Evolutionary conservation across 306 rosid genomes (phyloP).

Genomic region (Cucumis cinereus): DNA sequence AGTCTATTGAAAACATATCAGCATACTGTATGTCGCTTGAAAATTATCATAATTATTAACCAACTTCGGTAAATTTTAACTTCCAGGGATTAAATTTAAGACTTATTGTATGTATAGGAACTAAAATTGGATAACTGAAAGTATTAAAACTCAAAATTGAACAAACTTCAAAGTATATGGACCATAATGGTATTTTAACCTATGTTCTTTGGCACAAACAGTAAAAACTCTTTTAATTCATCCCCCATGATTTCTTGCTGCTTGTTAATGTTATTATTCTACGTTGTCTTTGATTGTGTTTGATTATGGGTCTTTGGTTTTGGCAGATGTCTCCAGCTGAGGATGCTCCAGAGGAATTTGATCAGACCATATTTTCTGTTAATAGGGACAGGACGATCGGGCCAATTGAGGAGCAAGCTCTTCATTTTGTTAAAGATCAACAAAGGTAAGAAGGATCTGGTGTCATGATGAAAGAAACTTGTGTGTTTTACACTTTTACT

Average conservation of each 20-base stretch:
- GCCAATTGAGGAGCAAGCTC: constrained; percentile 50
- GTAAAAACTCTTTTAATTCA: not conserved
- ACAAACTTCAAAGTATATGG: no score
- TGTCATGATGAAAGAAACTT: not conserved
- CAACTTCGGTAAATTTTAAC: no score
- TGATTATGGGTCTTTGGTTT: constrained; percentile 9
- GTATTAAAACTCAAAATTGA: no score
- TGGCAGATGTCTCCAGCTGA: constrained; percentile 63
- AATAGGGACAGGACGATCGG: constrained; percentile 37
- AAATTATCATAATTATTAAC: no score
- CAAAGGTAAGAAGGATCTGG: constrained; percentile 46
- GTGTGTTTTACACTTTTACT: not conserved
- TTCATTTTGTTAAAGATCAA: constrained; percentile 60
- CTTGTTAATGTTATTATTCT: no score
- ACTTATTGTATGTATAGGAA: no score
- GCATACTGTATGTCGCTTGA: no score
- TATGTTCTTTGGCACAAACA: not conserved
- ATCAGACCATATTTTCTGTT: constrained; percentile 73
- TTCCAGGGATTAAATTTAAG: no score
- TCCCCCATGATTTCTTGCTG: not conserved
- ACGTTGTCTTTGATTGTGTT: constrained; percentile 2
- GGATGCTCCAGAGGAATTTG: constrained; percentile 89
- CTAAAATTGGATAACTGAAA: no score
- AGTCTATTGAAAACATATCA: no score
- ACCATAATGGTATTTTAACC: no score